Base-by-base conservation (phyloP, 2,329 filamentous ascomycete species). In the Penicillium verrucosum region DNA sequence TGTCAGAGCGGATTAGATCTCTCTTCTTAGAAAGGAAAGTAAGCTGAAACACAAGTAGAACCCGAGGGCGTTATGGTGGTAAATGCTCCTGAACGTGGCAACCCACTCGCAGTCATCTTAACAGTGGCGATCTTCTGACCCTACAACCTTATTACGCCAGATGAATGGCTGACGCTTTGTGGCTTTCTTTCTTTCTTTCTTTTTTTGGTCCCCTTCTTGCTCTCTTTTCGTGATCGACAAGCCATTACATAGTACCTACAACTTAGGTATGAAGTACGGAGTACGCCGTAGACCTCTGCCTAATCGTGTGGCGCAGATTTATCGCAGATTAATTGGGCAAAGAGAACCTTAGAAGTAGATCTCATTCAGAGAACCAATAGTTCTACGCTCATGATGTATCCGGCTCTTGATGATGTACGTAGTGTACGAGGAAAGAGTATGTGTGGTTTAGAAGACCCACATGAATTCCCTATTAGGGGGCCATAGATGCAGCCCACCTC, bases 61-160 rank as follows among this genome's bases (percentile, higher is more conserved):
- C 45, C 47, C 51, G 57, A 49, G 18, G 52, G 51, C 56, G 51
- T 40, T 49, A 46, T 52, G 53, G 54, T 63, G 55, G 42, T 47
- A 56, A 59, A 23, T 58, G 42, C 58, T 63, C 29, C 52, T 56
- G 54, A 65, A 65, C 60, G 63, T 65, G 63, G 62, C 43, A 48
- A 58, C 56, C 59, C 63, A 65, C 56, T 38, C 27, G 32, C 25
- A 7, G 56, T 46, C 56, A 60, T 60, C 51, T 59, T 58, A 58
- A 53, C 23, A 34, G 30, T 41, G 47, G 37, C 43, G 59, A 64
- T 64, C 61, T 21, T 51, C 44, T 60, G 37, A 58, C 54, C 50
- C 29, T 46, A 34, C 12, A 62, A 61, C 54, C 57, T 60, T 60
- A 60, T 57, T 60, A 52, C 23, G 27, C 21, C 32, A 18, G 36